Base-by-base conservation (phyloP, 768 basidiomycete species). In the Mycena maculata region DNA sequence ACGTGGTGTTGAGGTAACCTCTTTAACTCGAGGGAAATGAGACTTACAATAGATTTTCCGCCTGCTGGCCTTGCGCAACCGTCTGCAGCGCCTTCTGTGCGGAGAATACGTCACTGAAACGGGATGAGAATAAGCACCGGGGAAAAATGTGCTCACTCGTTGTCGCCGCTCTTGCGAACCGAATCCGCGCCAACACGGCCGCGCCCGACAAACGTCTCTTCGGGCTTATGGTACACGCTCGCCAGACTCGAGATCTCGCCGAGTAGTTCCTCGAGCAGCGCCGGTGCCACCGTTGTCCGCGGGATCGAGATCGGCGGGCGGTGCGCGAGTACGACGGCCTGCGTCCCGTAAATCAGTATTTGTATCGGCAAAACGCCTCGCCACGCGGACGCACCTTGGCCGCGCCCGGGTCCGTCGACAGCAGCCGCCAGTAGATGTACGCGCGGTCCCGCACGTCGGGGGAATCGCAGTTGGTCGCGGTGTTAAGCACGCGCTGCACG, bases 211-310 rank as follows among this genome's bases (percentile, higher is more conserved):
- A 99, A 99, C 0, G 98, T 98, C 76, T 95, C 94, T 38, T 90
- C 90, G 0, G 98, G 98, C 78, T 98, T 98, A 81, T 99, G 98
- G 76, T 99, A 99, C 2, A 97, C 95, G 75, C 95, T 97, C 7
- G 95, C 94, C 22, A 99, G 81, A 47, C 87, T 90, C 2, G 94
- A 95, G 23, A 99, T 87, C 76, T 99, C 98, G 31, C 91, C 89
- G 0, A 99, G 79, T 3, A 99, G 86, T 75, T 99, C 98, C 74
- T 99, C 96, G 33, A 99, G 81, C 20, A 98, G 80, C 0, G 88
- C 94, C 1, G 94, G 87, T 0, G 96, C 84, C 1, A 99, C 95
- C 0, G 94, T 96, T 39, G 95, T 97, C 60, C 92, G 90, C 0
- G 96, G 94, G 58, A 99, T 88, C 4, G 93, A 91, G 76, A 99